A percentile compares a stretch with the other conserved stretches of the same genome.
These are phyloP conservation scores for Sporothrix luriei DNA, from an alignment of 2,329 filamentous ascomycete species.

Conservation along the genomic window DNA sequence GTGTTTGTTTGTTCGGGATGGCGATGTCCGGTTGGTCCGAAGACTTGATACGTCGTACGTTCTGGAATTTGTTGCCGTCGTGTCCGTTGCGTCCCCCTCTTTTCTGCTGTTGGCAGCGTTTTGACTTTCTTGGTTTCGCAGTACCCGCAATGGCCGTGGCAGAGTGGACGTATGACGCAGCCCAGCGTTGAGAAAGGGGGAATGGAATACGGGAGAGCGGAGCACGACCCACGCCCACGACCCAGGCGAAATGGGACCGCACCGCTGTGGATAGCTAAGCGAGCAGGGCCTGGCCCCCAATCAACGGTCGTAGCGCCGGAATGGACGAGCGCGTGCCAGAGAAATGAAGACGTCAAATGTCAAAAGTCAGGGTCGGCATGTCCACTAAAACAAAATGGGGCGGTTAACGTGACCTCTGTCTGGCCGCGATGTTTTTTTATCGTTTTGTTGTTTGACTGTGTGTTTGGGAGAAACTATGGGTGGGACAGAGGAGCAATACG, in stretches of 20 bases:
- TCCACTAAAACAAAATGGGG: conserved; percentile 12
- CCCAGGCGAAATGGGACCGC: neutral
- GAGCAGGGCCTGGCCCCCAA: neutral
- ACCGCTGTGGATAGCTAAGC: neutral
- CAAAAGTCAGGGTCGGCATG: conserved; percentile 18
- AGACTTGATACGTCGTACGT: neutral
- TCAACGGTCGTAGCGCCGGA: conserved; percentile 12
- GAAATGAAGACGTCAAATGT: neutral
- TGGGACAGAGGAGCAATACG: neutral
- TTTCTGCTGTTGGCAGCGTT: neutral
- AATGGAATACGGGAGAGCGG: conserved; percentile 13
- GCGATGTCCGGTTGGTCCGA: conserved; percentile 21
- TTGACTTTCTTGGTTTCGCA: conserved; percentile 5
- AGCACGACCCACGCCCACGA: conserved; percentile 5
- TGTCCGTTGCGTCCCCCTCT: conserved; percentile 10
- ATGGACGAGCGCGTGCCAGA: conserved; percentile 7
- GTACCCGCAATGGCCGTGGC: conserved; percentile 7
- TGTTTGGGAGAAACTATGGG: neutral
- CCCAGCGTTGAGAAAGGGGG: conserved; percentile 14
- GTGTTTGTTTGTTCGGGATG: neutral
- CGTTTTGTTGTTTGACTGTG: neutral
- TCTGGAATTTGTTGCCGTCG: neutral
- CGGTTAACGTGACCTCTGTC: neutral
- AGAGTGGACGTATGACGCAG: conserved; percentile 16
- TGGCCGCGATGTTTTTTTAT: neutral